phyloP scores from a whole-genome alignment of 2,329 filamentous ascomycete species.

The Aureobasidium zeae region DNA sequence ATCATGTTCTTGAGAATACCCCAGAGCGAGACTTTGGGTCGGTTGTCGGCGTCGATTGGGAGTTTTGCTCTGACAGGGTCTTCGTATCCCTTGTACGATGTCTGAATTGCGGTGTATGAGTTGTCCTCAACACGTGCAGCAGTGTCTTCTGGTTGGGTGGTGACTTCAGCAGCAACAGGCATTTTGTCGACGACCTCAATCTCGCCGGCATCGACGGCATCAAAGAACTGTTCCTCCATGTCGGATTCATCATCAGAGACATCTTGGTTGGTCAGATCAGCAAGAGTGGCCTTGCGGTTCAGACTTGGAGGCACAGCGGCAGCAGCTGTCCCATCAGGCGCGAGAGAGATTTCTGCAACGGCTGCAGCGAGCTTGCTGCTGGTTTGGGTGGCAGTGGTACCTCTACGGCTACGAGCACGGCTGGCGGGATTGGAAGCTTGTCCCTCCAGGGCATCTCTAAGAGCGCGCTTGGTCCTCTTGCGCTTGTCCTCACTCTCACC shows the following conservation, averaged over 20 bases:
- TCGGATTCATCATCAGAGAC: conserved; percentile 76
- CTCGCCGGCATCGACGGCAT: conserved; percentile 87
- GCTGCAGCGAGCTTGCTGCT: conserved; percentile 15
- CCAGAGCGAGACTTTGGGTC: conserved; percentile 93
- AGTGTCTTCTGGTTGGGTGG: conserved; percentile 16
- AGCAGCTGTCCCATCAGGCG: conserved; percentile 14
- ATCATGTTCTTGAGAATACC: conserved; percentile 98
- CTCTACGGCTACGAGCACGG: conserved; percentile 16
- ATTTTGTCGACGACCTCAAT: conserved; percentile 68
- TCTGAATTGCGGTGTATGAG: conserved; percentile 56
- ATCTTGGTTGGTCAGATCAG: conserved; percentile 53
- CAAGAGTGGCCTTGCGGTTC: conserved; percentile 57
- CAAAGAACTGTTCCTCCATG: conserved; percentile 90
- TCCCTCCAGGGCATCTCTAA: conserved; percentile 72
- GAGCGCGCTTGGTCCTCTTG: conserved; percentile 76
- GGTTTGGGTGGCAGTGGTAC: conserved; percentile 6
- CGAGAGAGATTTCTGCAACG: conserved; percentile 16
- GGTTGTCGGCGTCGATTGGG: conserved; percentile 83
- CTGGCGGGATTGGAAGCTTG: conserved; percentile 24
- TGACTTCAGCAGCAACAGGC: conserved; percentile 35
- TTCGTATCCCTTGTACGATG: conserved; percentile 83
- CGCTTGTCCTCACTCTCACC: conserved; percentile 86
- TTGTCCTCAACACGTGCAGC: conserved; percentile 18
- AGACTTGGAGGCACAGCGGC: conserved; percentile 13
- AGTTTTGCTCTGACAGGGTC: conserved; percentile 70